A percentile compares a stretch with the other conserved stretches of the same genome.
Conservation (phyloP, 805 yeast genomes). For the Candida qinlingensis region DNA sequence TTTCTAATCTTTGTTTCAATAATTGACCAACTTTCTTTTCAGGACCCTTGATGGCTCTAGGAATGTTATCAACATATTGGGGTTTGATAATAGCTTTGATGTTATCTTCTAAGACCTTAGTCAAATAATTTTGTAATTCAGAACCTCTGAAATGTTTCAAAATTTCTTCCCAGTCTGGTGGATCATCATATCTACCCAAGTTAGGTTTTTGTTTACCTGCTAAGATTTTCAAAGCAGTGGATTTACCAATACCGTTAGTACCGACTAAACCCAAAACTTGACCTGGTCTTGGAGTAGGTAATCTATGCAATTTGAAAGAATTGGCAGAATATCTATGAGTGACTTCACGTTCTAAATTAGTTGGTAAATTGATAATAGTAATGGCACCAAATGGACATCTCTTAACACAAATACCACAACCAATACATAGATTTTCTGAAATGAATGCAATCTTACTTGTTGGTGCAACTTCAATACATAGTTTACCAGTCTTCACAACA, state of each 20-base stretch:
- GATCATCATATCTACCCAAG: constrained; percentile 88
- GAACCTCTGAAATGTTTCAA: constrained; percentile 91
- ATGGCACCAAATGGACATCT: constrained; percentile 98
- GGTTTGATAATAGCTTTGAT: constrained; percentile 98
- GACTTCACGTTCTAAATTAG: constrained; percentile 86
- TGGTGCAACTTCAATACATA: constrained; percentile 95
- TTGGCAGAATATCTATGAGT: constrained; percentile 98
- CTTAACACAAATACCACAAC: constrained; percentile 99
- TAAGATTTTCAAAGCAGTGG: constrained; percentile 92
- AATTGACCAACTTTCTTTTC: constrained; percentile 81
- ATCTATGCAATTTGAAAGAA: constrained; percentile 92
- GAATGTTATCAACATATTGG: constrained; percentile 96
- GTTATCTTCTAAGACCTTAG: constrained; percentile 88
- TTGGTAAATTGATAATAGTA: constrained; percentile 91
- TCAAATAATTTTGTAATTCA: constrained; percentile 93
- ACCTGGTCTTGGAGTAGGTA: constrained; percentile 98
- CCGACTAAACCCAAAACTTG: constrained; percentile 98
- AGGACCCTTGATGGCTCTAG: constrained; percentile 92
- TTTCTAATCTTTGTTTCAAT: constrained; percentile 70
- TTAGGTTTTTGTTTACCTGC: constrained; percentile 98
- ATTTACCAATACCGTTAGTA: constrained; percentile 98
- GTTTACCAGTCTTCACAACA: constrained; percentile 94
- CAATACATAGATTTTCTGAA: constrained; percentile 91
- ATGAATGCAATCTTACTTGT: constrained; percentile 89
- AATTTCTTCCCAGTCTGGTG: constrained; percentile 97